These are phyloP conservation scores for Taphrina sp. DNA, from an alignment of 1,139 yeast species.

Conservation along the genomic window DNA sequence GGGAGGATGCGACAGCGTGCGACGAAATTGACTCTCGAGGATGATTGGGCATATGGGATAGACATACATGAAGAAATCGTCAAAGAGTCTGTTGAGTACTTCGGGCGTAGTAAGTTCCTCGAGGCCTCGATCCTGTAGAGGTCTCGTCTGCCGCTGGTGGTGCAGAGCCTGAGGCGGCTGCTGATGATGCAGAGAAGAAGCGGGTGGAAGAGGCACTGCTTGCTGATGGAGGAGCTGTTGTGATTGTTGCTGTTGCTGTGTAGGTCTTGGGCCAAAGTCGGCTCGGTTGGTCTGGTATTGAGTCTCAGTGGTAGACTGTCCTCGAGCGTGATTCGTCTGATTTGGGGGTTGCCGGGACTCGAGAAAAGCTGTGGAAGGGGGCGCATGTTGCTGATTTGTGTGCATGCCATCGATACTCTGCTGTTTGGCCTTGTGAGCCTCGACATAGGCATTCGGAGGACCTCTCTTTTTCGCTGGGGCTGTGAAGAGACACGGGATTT, in stretches of 20 bases:
- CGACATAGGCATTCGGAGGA: conserved; percentile 21
- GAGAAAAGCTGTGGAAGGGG: not conserved
- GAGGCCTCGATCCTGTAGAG: conserved; percentile 2
- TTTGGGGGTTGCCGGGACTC: not conserved
- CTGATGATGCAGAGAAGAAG: too few relatives aligned
- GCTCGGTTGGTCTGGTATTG: not conserved
- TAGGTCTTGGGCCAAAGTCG: too few relatives aligned
- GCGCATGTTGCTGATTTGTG: too few relatives aligned
- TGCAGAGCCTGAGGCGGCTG: too few relatives aligned
- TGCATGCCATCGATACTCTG: conserved; percentile 6
- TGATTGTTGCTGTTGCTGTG: too few relatives aligned
- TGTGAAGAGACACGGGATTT: conserved; percentile 14
- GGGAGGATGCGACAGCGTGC: not conserved
- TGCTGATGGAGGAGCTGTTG: not conserved
- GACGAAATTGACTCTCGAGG: conserved; percentile 11
- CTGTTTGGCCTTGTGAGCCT: conserved; percentile 16
- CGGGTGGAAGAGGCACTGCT: too few relatives aligned
- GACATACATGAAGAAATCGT: conserved; percentile 5
- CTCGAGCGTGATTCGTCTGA: not conserved
- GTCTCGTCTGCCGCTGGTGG: too few relatives aligned
- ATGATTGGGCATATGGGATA: conserved; percentile 14
- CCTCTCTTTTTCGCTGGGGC: conserved; percentile 11
- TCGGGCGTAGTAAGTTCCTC: conserved; percentile 4
- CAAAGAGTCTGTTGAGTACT: conserved; percentile 3
- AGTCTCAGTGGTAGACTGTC: not conserved